These are phyloP conservation scores for Dimargaris verticillata DNA, from an alignment of 192 early-diverging fungal species.

Conservation along the genomic window DNA sequence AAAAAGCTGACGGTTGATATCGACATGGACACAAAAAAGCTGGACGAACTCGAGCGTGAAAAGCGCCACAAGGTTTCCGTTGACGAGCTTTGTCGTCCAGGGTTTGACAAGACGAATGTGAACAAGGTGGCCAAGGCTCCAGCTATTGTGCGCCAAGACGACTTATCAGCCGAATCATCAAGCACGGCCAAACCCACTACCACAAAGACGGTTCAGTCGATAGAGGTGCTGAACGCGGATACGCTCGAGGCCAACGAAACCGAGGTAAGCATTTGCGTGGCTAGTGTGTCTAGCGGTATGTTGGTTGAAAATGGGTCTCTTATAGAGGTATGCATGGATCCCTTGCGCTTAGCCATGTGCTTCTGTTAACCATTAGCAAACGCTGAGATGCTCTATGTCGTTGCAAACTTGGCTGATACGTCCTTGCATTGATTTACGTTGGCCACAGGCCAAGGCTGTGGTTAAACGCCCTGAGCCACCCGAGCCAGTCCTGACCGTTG, in stretches of 20 bases:
- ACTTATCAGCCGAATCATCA: not conserved
- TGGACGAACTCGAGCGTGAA: constrained; percentile 37
- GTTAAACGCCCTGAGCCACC: not conserved
- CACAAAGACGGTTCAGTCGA: constrained; percentile 32
- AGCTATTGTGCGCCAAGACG: constrained; percentile 22
- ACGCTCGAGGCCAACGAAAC: constrained; percentile 7
- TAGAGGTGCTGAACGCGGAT: constrained; percentile 47
- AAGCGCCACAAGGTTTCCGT: constrained; percentile 49
- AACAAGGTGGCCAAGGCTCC: constrained; percentile 20
- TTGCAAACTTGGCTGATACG: too few relatives aligned
- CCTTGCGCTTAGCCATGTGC: too few relatives aligned
- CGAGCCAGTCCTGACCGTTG: not conserved
- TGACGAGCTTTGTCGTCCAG: constrained; percentile 46
- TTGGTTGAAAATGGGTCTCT: too few relatives aligned
- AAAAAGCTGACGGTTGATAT: constrained; percentile 21
- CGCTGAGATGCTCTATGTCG: too few relatives aligned
- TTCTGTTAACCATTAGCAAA: too few relatives aligned
- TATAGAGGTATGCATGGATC: too few relatives aligned
- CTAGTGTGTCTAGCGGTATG: too few relatives aligned
- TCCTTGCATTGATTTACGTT: too few relatives aligned
- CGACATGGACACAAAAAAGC: constrained; percentile 27
- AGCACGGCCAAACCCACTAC: not conserved
- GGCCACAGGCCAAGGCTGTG: not conserved
- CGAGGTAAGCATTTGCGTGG: too few relatives aligned
- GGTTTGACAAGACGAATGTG: constrained; percentile 49